Base-by-base conservation (phyloP, 2,329 filamentous ascomycete genomes). In the Neopestalotiopsis sp. region DNA sequence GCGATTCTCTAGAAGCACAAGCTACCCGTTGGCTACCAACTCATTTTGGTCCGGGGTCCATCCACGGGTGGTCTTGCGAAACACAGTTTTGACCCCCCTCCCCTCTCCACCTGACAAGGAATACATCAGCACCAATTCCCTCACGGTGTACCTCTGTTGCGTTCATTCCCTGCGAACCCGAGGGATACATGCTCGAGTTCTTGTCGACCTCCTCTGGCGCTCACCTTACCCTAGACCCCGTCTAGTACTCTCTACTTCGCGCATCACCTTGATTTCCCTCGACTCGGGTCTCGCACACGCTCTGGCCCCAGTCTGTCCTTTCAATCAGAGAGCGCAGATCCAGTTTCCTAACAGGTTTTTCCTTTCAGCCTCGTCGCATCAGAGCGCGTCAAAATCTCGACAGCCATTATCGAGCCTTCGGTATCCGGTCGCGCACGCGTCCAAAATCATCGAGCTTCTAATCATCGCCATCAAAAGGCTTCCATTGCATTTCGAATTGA, bases 81-180 rank as follows among this genome's bases (percentile, higher is more conserved):
- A 42, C 56, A 49, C 61, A 62, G 59, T 38, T 38, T 34, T 38
- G 28, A 66, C 56, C n/a, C 32, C 45, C 56, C 65, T 34, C 53
- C 56, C 56, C 65, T 30, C 34, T 38, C 65, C 53, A 59, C n/a
- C 53, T 30, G 63, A 45, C 30, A 42, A 42, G 40, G 65, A 67
- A 61, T 67, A 67, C 65, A 61, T 59, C 53, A 61, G 40, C 53
- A 38, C 40, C 56, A 59, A 42, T 61, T 67, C 65, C 65, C 49
- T 61, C 65, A 59, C 28, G 20, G 42, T 59, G 38, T 64, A 64
- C 61, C 24, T 64, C 28, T 38, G 61, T 64, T 34, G 61, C 65
- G 45, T 49, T 38, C 34, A 38, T 38, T 56, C 65, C 65, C 65
- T 67, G 65, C 65, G 65, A 64, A 66, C 20, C 56, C 28, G 56